phyloP scores from a whole-genome alignment of 2,329 filamentous ascomycete species.

The Aspergillus persii region DNA sequence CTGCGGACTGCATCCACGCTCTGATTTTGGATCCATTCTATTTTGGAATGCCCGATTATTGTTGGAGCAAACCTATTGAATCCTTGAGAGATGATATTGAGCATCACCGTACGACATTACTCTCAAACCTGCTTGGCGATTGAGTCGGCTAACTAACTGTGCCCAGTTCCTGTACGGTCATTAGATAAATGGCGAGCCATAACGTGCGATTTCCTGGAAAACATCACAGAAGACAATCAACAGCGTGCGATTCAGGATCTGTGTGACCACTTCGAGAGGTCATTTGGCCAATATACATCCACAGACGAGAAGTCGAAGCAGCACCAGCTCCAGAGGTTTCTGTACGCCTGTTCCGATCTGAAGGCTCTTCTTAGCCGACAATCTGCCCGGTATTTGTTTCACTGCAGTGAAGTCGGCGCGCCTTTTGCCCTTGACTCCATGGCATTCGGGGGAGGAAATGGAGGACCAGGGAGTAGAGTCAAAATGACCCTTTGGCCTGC shows the following conservation, averaged over 20 bases:
- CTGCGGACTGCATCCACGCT: neutral
- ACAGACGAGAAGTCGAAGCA: neutral
- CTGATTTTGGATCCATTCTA: neutral
- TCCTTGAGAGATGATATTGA: neutral
- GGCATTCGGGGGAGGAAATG: conserved; percentile 3
- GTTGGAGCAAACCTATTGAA: neutral
- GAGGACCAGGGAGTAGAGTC: neutral
- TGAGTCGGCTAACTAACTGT: neutral
- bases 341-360: conserved; percentile 3
- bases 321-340: neutral
- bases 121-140: neutral
- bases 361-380: conserved; percentile 3
- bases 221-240: neutral
- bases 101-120: neutral
- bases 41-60: neutral
- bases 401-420: neutral
- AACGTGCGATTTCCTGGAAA: neutral
- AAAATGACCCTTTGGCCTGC: conserved; percentile 9
- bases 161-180: neutral
- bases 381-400: neutral
- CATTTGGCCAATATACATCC: neutral
- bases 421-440: neutral
- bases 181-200: neutral
- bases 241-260: neutral
- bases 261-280: neutral